phyloP scores from a whole-genome alignment of 805 yeast species.

The Sugiyamaella valdiviana region DNA sequence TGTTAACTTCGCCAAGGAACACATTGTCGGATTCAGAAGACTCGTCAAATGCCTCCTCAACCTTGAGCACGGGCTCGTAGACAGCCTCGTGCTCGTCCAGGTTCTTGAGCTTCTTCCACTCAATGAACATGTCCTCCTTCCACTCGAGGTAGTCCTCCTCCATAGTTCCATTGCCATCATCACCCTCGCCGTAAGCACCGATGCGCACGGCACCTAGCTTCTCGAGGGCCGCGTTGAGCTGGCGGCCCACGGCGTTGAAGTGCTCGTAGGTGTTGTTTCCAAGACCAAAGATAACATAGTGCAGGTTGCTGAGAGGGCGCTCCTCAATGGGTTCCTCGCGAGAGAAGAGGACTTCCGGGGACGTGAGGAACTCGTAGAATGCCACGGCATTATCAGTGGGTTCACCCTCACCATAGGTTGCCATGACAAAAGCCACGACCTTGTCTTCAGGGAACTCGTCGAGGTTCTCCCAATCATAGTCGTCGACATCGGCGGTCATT shows the following conservation, averaged over 20 bases:
- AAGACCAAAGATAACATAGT: conserved; percentile 76
- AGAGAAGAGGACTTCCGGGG: conserved; percentile 47
- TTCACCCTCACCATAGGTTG: conserved; percentile 98
- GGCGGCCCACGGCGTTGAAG: conserved; percentile 72
- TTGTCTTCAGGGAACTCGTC: conserved; percentile 54
- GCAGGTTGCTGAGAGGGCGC: conserved; percentile 45
- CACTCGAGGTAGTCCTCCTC: conserved; percentile 92
- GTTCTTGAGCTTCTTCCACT: conserved; percentile 54
- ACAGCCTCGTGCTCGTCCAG: conserved; percentile 73
- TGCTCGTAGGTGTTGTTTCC: conserved; percentile 95
- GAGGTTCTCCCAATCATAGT: conserved; percentile 75
- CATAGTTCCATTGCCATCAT: conserved; percentile 89
- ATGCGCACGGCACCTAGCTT: conserved; percentile 67
- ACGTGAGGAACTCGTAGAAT: conserved; percentile 59
- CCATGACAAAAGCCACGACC: conserved; percentile 69
- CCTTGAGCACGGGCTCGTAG: conserved; percentile 62
- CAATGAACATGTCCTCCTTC: conserved; percentile 74
- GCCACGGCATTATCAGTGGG: conserved; percentile 91
- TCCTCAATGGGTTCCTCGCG: conserved; percentile 27
- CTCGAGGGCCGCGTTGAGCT: conserved; percentile 43
- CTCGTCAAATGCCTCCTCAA: conserved; percentile 23
- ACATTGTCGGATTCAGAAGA: conserved; percentile 40
- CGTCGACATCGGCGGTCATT: conserved; percentile 83
- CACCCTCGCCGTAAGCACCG: conserved; percentile 85
- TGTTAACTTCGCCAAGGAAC: conserved; percentile 77